Percentiles rank a stretch among this genome's conserved stretches.
Evolutionary conservation across 495 filamentous ascomycete genomes (phyloP).

Genomic region (Aspergillus ostianus): DNA sequence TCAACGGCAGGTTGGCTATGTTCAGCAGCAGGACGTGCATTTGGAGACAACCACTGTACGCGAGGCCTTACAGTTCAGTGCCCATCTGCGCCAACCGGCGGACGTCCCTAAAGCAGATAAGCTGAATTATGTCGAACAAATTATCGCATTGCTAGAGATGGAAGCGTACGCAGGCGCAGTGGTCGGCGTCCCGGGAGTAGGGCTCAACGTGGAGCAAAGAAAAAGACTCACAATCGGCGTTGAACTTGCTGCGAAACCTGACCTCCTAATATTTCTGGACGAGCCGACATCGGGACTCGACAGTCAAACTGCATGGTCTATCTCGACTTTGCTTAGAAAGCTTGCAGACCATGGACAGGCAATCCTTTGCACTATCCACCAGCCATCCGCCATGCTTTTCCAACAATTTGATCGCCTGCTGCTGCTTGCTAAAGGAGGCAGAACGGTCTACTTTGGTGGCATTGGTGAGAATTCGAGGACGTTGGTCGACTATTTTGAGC

Average conservation of each 20-base stretch:
- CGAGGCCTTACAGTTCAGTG: constrained; percentile 79
- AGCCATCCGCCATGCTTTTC: constrained; percentile 83
- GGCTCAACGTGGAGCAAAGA: constrained; percentile 82
- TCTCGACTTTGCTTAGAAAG: constrained; percentile 69
- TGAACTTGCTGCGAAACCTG: constrained; percentile 80
- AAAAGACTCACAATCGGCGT: constrained; percentile 83
- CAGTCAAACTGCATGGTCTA: constrained; percentile 79
- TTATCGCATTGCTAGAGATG: constrained; percentile 90
- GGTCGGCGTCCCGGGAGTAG: constrained; percentile 29
- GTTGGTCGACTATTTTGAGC: constrained; percentile 69
- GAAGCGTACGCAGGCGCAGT: constrained; percentile 33
- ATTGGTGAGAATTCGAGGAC: constrained; percentile 54
- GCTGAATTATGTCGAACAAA: constrained; percentile 80
- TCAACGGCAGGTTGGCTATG: constrained; percentile 88
- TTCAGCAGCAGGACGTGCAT: constrained; percentile 94
- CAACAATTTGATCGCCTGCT: constrained; percentile 81
- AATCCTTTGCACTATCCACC: constrained; percentile 86
- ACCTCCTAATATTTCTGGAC: constrained; percentile 79
- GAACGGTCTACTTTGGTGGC: constrained; percentile 72
- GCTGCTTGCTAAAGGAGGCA: constrained; percentile 70
- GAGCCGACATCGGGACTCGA: constrained; percentile 81
- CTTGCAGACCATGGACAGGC: constrained; percentile 77
- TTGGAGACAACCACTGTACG: constrained; percentile 78
- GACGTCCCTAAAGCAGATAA: constrained; percentile 71
- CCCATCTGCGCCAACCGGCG: constrained; percentile 79